A percentile compares a stretch with the other conserved stretches of the same genome.
Evolutionary conservation across 2,329 filamentous ascomycete species (phyloP).

Genomic region (Phaeosphaeriaceae sp.): DNA sequence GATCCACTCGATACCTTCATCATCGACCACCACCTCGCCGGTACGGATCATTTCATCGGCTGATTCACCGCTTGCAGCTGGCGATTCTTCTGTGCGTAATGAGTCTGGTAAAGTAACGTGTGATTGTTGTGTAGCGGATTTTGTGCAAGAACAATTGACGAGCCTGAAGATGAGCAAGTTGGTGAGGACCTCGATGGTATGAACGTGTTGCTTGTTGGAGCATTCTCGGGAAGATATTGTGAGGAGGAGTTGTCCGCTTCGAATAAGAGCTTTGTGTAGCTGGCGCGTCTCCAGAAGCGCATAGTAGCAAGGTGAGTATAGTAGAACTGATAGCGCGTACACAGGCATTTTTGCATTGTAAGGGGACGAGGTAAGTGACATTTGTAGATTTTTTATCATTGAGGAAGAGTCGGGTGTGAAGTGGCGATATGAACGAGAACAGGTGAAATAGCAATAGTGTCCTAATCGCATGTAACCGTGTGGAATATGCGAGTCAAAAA

Average conservation of each 20-base stretch:
- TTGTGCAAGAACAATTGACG: background rate
- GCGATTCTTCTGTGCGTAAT: background rate
- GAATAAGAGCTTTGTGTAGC: background rate
- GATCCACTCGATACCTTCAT: background rate
- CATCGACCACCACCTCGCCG: conserved; percentile 1
- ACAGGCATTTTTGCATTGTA: background rate
- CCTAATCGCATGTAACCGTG: background rate
- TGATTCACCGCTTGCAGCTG: background rate
- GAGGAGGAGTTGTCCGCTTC: background rate
- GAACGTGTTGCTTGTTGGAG: background rate
- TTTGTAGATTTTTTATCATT: too few relatives aligned
- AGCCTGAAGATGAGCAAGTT: background rate
- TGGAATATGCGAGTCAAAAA: background rate
- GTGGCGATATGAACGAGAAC: background rate
- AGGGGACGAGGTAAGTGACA: background rate
- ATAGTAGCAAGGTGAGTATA: background rate
- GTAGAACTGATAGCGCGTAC: background rate
- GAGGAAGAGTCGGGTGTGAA: background rate
- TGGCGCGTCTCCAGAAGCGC: background rate
- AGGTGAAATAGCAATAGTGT: background rate
- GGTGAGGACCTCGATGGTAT: background rate
- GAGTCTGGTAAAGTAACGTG: background rate
- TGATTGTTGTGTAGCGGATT: conserved; percentile 1
- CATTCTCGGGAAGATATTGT: background rate
- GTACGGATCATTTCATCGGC: background rate